A percentile compares a stretch with the other conserved stretches of the same genome.
These are phyloP conservation scores for Botrytis fragariae DNA, from an alignment of 2,329 filamentous ascomycete species.

Conservation along the genomic window DNA sequence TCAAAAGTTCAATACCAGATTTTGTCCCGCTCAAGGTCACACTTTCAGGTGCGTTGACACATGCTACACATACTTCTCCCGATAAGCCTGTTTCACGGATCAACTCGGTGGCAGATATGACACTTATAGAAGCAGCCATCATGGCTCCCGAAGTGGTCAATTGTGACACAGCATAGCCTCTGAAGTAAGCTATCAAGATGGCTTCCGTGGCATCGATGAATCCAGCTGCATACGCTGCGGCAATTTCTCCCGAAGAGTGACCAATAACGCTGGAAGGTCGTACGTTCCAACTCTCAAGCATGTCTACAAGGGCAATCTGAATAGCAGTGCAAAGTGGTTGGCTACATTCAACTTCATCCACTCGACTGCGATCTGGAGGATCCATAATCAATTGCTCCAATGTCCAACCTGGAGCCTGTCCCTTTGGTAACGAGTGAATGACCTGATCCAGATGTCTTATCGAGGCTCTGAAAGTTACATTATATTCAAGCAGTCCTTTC, in stretches of 20 bases:
- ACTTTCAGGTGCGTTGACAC: slow-evolving; percentile 30
- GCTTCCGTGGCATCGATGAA: slow-evolving; percentile 38
- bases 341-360: not conserved
- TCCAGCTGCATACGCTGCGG: slow-evolving; percentile 45
- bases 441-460: not conserved
- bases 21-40: slow-evolving; percentile 30
- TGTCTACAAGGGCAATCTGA: slow-evolving; percentile 45
- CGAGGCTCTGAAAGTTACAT: not conserved
- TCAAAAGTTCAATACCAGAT: not conserved
- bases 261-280: slow-evolving; percentile 42
- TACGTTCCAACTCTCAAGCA: slow-evolving; percentile 45
- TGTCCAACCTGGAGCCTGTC: not conserved
- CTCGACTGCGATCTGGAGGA: not conserved
- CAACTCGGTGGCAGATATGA: too few species aligned
- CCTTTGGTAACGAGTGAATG: too few species aligned
- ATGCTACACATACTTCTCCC: slow-evolving; percentile 27
- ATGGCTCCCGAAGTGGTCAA: slow-evolving; percentile 32
- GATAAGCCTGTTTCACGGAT: not conserved
- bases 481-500: not conserved
- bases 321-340: slow-evolving; percentile 43
- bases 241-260: slow-evolving; percentile 49
- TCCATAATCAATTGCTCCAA: not conserved
- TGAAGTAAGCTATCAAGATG: slow-evolving; percentile 46
- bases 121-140: slow-evolving; percentile 27
- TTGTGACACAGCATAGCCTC: slow-evolving; percentile 25